phyloP scores from a whole-genome alignment of 805 yeast species.

The Starmerella floricola region DNA sequence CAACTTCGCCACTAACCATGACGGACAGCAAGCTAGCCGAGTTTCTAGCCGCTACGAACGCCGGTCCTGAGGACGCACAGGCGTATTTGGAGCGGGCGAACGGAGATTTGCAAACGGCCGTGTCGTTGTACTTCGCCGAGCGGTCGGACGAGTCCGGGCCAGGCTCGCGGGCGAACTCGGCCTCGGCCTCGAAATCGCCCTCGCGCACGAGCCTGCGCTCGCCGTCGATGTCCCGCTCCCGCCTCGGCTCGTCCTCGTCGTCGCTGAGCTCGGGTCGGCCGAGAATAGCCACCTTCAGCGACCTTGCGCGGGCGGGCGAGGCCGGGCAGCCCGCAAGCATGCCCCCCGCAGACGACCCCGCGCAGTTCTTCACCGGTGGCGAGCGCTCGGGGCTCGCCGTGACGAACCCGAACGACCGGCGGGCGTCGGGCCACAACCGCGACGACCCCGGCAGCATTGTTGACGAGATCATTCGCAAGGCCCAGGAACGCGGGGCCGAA shows the following conservation, averaged over 20 bases:
- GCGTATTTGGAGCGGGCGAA: constrained; percentile 29
- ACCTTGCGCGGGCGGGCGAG: constrained; percentile 17
- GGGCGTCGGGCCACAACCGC: constrained; percentile 5
- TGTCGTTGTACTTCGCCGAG: constrained; percentile 10
- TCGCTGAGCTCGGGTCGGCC: constrained; percentile 8
- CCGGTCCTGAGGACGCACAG: constrained; percentile 32
- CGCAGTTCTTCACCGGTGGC: constrained; percentile 44
- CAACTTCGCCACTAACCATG: background rate
- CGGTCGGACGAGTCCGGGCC: constrained; percentile 1
- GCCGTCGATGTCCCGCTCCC: constrained; percentile 1
- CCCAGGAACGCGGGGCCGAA: constrained; percentile 22
- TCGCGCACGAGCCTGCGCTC: constrained; percentile 5
- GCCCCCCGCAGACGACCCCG: constrained; percentile 25
- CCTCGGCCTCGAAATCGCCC: background rate
- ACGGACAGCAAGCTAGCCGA: constrained; percentile 8
- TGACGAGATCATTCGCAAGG: constrained; percentile 29
- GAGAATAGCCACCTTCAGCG: constrained; percentile 27
- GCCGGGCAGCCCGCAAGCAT: constrained; percentile 4
- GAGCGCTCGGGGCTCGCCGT: constrained; percentile 68
- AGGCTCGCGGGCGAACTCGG: constrained; percentile 2
- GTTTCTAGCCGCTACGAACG: constrained; percentile 31
- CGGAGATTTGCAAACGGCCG: constrained; percentile 26
- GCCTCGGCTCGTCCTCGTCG: constrained; percentile 1
- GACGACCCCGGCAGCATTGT: constrained; percentile 22
- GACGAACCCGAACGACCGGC: constrained; percentile 44